Base-by-base conservation (phyloP, 306 rosid species). In the Vigna trinervia region DNA sequence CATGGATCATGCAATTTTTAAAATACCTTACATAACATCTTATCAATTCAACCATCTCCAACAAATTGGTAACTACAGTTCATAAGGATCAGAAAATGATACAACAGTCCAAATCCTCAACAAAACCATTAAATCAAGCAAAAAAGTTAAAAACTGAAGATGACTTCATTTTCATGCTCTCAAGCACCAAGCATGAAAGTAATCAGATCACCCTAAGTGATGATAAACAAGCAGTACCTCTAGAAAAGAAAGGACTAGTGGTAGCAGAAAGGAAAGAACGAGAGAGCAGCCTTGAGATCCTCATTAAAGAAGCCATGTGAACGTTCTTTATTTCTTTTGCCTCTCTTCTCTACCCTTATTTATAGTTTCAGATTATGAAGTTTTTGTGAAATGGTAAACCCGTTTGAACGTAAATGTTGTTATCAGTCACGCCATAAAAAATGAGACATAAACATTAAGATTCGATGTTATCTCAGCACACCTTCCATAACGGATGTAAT, bases 251-350 rank as follows among this genome's bases (percentile, higher is more conserved):
- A 67, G 83, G 51, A 58, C 82, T 12, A 22, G 89, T 12, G 48
- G 79, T 78, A 83, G 88, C 78, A 72, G 85, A 28, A 64, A 75
- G 32, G 68, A 85, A 17, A 12, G 96, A 86, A 32, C 87, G 88
- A 82, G 88, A 88, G 14, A 90, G 51, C 64, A 85, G 68, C 43
- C 65, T 83, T 8, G 84, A 78, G 36, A 88, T 77, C 85, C 87
- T 80, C 22, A 43, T 26, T 65, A 83, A 57, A 74, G 90, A 62
- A 57, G 91, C 88, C 96, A 90, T 90, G 69, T 0, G 30, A 0
- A 51, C 52, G 4, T 5, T 17, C 32, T 6, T 36, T 17, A 34
- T 0, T 0, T 5, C 5, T 10, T 11, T 6, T 12, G 3, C 8
- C 4, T 39, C 6, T 3, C 34, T 23, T 77, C 6, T 36, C 30